Conservation (phyloP, 495 filamentous ascomycete genomes). For the Hypoxylon trugodes region DNA sequence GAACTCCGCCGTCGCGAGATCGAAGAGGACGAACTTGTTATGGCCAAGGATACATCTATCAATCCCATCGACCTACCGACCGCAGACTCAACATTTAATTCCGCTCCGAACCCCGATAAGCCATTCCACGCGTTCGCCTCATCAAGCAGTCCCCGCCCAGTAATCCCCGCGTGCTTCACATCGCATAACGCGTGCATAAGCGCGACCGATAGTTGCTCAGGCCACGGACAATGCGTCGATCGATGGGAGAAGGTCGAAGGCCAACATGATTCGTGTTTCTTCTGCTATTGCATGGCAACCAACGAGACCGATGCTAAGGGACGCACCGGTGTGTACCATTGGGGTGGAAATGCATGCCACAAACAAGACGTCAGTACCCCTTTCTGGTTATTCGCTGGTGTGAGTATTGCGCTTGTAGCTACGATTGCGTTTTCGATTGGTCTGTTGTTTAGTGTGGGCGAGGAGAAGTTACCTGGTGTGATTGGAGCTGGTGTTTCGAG, state of each 20-base stretch:
- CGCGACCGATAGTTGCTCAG: slow-evolving; percentile 75
- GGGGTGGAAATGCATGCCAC: slow-evolving; percentile 88
- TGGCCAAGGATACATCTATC: slow-evolving; percentile 38
- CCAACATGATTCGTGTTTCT: slow-evolving; percentile 67
- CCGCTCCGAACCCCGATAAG: slow-evolving; percentile 27
- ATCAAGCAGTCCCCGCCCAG: slow-evolving; percentile 23
- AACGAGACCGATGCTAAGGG: slow-evolving; percentile 53
- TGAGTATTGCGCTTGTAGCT: slow-evolving; percentile 69
- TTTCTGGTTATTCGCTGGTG: slow-evolving; percentile 83
- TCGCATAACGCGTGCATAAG: slow-evolving; percentile 66
- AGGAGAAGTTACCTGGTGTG: slow-evolving; percentile 82
- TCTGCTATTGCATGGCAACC: slow-evolving; percentile 72
- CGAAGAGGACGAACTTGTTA: slow-evolving; percentile 41
- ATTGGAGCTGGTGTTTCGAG: slow-evolving; percentile 84
- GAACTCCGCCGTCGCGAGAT: slow-evolving; percentile 50
- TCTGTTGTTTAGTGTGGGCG: slow-evolving; percentile 79
- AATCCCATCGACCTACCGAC: slow-evolving; percentile 33
- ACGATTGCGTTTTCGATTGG: slow-evolving; percentile 72
- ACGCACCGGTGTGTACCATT: slow-evolving; percentile 56
- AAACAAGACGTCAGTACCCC: slow-evolving; percentile 88
- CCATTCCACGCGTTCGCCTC: slow-evolving; percentile 39
- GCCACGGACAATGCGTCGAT: slow-evolving; percentile 74
- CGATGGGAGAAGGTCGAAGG: slow-evolving; percentile 58
- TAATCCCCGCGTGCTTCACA: slow-evolving; percentile 63
- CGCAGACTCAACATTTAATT: slow-evolving; percentile 31